Percentiles rank a stretch among this genome's conserved stretches.
These are phyloP conservation scores for Avena atlantica DNA, from an alignment of 176 grass and related monocot species.

Conservation along the genomic window DNA sequence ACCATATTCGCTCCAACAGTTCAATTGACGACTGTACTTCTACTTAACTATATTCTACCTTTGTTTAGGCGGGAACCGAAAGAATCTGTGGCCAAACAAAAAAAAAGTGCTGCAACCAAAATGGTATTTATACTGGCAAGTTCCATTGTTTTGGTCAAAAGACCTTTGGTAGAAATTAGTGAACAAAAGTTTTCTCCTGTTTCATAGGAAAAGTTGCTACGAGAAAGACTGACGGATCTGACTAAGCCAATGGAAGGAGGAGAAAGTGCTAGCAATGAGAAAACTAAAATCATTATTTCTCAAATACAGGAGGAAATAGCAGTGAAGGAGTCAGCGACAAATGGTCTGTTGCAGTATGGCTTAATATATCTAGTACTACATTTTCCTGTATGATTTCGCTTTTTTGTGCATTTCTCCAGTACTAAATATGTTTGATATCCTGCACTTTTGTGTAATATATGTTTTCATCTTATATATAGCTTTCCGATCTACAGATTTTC, in stretches of 20 bases:
- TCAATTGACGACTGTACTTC: neutral
- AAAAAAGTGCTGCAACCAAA: conserved; percentile 61
- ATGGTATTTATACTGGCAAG: conserved; percentile 53
- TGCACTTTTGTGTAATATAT: conserved; percentile 4
- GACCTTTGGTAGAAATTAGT: neutral
- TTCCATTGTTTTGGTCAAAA: neutral
- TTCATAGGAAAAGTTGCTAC: conserved; percentile 70
- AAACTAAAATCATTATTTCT: conserved; percentile 61
- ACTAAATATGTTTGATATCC: conserved; percentile 26
- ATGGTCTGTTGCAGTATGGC: conserved; percentile 9
- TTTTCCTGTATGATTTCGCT: neutral
- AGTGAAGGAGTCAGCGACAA: conserved; percentile 51
- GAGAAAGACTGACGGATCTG: conserved; percentile 59
- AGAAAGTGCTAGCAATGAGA: conserved; percentile 38
- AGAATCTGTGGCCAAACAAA: conserved; percentile 46
- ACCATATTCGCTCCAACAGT: conserved; percentile 23
- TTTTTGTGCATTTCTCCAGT: conserved; percentile 32
- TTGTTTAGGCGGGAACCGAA: conserved; percentile 62
- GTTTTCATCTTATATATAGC: neutral
- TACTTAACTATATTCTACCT: conserved; percentile 34
- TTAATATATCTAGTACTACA: neutral
- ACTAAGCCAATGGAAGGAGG: conserved; percentile 44
- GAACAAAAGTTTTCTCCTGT: conserved; percentile 32
- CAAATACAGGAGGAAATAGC: conserved; percentile 64
- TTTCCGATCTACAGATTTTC: neutral